Evolutionary conservation across 2,329 filamentous ascomycete species (phyloP).

Genomic region (Talaromyces sp.): DNA sequence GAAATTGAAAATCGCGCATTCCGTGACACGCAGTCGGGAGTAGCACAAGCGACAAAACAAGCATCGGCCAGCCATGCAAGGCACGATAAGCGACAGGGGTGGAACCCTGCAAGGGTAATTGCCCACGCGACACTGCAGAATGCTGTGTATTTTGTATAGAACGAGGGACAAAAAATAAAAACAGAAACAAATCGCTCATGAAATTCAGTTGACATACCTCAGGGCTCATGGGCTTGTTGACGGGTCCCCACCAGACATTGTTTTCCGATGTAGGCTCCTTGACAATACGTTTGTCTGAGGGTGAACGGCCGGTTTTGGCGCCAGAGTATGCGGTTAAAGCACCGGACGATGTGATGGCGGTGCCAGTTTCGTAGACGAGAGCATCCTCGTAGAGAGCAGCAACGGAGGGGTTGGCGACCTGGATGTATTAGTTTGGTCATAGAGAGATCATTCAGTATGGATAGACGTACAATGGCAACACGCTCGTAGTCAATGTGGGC

Average conservation of each 20-base stretch:
- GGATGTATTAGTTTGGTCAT: neutral
- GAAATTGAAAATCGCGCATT: constrained; percentile 16
- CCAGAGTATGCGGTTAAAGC: constrained; percentile 97
- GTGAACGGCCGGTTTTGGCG: constrained; percentile 95
- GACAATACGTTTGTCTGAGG: constrained; percentile 95
- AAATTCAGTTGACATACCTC: constrained; percentile 65
- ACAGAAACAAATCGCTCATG: constrained; percentile 14
- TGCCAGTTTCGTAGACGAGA: constrained; percentile 94
- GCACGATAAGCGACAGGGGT: constrained; percentile 11
- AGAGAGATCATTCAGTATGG: neutral
- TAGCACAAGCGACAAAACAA: constrained; percentile 19
- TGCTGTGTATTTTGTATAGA: neutral
- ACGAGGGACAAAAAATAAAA: constrained; percentile 1
- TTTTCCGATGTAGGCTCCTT: constrained; percentile 85
- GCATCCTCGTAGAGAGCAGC: constrained; percentile 98
- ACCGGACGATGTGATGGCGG: constrained; percentile 92
- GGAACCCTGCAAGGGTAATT: constrained; percentile 18
- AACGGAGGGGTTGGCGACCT: constrained; percentile 88
- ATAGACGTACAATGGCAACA: constrained; percentile 79
- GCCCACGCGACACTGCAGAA: constrained; percentile 20
- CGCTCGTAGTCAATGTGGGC: constrained; percentile 99
- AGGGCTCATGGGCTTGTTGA: constrained; percentile 97
- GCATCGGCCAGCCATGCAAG: constrained; percentile 21
- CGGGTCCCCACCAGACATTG: constrained; percentile 97
- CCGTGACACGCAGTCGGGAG: neutral